These are phyloP conservation scores for Eimeria praecox DNA, from an alignment of 169 alveolate species.

Conservation along the genomic window DNA sequence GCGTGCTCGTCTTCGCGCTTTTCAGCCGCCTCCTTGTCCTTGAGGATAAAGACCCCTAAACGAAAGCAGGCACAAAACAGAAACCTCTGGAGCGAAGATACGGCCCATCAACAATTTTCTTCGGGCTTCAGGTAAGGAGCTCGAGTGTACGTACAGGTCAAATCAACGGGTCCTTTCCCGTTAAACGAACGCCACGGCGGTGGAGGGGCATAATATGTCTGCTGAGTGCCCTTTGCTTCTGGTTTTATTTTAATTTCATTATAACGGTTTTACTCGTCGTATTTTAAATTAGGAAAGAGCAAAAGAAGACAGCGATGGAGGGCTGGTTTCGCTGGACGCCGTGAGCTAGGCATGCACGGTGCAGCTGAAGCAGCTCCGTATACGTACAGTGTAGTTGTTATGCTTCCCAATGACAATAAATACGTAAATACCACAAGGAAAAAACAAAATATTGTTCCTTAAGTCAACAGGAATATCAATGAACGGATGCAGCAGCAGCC, in stretches of 20 bases:
- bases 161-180: too few species aligned
- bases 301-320: background rate
- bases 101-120: too few species aligned
- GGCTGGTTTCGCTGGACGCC: background rate
- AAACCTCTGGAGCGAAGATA: too few species aligned
- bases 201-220: too few species aligned
- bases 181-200: too few species aligned
- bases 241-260: too few species aligned
- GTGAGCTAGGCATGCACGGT: background rate
- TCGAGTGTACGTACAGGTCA: too few species aligned
- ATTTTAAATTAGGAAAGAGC: background rate
- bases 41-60: too few species aligned
- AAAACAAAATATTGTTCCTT: background rate
- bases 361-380: background rate
- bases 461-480: background rate
- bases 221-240: too few species aligned
- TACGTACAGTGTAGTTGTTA: background rate
- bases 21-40: background rate
- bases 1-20: too few species aligned
- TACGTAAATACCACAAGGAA: background rate
- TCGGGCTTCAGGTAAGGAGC: background rate
- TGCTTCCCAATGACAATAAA: background rate
- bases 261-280: background rate
- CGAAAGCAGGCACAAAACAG: too few species aligned
- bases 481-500: background rate